Base-by-base conservation (phyloP, 1,284 basidiomycete species). In the Entoloma clypeatum region DNA sequence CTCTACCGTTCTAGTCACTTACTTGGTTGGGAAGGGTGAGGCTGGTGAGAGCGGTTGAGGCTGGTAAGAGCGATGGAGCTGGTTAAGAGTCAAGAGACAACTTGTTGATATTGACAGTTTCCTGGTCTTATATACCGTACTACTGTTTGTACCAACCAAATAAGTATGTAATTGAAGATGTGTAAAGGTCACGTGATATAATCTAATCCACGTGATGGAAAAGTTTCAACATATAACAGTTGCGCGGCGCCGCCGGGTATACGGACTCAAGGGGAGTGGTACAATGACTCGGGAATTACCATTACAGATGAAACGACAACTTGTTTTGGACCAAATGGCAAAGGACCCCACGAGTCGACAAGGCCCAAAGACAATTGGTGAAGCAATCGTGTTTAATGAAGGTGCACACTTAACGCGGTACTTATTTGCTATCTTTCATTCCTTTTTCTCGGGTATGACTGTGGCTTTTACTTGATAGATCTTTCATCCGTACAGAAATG, bases 401-500 rank as follows among this genome's bases (percentile, higher is more conserved):
- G 29, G 29, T 31, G 29, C 19, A 6, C 29, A 31, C 29, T 18
- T 31, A 18, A 31, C 16, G 10, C 31, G 34, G 34, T 23, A 36
- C 22, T 17, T 23, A 19, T 11, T 36, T 36, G 16, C 11, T 22
- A 14, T 36, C 8, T 13, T n/a, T 36, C 23, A 8, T 24, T 4
- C 8, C 16, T 22, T 16, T 8, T 36, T 36, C 7, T 9, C 4
- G 7, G n/a, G n/a, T n/a, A n/a, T n/a, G n/a, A n/a, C n/a, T 25
- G 14, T 32, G 17, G 22, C 13, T 8, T 16, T 14, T 16, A 11
- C 25, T 36, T 23, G 22, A 36, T 23, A 36, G 34, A 23, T 22
- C 13, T 7, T 33, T 33, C 18, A 21, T 33, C 16, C 31, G 14
- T 7, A 17, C 31, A n/a, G 41, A 55, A 8, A 67, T 67, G 64